Conservation (phyloP, 2,329 filamentous ascomycete genomes). For the Penicillium sclerotiorum region DNA sequence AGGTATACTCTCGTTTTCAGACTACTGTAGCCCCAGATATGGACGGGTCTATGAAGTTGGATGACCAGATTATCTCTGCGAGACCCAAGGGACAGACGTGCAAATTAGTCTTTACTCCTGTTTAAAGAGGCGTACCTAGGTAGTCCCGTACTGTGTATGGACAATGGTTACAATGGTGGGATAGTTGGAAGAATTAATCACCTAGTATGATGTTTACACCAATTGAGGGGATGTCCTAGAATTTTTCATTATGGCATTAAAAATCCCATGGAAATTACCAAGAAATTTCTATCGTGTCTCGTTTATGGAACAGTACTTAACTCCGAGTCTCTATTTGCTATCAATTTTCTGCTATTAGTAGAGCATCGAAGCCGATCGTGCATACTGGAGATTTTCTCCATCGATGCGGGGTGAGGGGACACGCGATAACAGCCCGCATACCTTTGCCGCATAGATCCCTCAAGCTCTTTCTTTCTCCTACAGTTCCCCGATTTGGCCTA, state of each 20-base stretch:
- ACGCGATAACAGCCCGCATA: conserved; percentile 12
- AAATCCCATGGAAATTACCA: no score
- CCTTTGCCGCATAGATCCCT: neutral
- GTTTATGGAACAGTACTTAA: no score
- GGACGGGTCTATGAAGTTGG: conserved; percentile 62
- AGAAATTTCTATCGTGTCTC: no score
- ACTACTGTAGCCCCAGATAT: conserved; percentile 59
- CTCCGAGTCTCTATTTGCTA: no score
- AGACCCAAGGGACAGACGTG: conserved; percentile 64
- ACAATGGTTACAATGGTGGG: neutral
- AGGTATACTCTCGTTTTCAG: conserved; percentile 61
- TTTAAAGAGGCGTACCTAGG: conserved; percentile 1
- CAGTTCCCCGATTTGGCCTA: conserved; percentile 10
- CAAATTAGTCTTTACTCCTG: conserved; percentile 44
- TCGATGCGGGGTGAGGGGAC: conserved; percentile 27
- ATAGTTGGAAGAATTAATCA: neutral
- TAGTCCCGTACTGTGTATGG: neutral
- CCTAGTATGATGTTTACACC: no score
- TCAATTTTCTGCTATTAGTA: no score
- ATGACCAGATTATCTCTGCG: conserved; percentile 69
- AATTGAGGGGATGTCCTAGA: no score
- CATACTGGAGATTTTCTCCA: no score
- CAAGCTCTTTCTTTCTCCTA: conserved; percentile 13
- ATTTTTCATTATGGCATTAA: no score
- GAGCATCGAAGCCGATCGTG: no score